Evolutionary conservation across 176 grass and related monocot species (phyloP).

Genomic region (Paspalum vaginatum): DNA sequence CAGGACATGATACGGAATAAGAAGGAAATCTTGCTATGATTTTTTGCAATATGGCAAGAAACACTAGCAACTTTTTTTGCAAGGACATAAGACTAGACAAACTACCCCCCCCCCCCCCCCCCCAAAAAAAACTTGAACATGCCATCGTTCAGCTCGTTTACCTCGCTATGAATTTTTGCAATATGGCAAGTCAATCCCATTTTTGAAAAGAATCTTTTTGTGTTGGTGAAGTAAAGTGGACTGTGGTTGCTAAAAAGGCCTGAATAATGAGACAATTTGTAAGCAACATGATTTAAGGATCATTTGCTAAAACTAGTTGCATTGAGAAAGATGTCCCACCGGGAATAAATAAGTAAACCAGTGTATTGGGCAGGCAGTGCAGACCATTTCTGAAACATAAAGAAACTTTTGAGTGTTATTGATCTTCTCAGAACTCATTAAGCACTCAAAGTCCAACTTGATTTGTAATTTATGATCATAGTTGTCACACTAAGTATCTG

Average conservation of each 20-base stretch:
- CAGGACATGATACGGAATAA: background rate
- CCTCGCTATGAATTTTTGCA: conserved; percentile 94
- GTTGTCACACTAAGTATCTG: background rate
- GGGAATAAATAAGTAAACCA: conserved; percentile 95
- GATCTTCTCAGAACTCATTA: conserved; percentile 12
- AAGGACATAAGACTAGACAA: too few species aligned
- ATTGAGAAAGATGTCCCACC: conserved; percentile 59
- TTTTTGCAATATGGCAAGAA: too few species aligned
- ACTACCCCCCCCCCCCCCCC: too few species aligned
- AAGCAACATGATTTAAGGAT: background rate
- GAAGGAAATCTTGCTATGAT: conserved; percentile 27
- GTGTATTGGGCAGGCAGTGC: conserved; percentile 68
- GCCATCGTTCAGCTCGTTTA: conserved; percentile 31
- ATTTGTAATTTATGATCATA: background rate
- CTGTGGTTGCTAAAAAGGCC: conserved; percentile 97
- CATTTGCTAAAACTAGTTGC: background rate
- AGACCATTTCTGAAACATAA: conserved; percentile 81
- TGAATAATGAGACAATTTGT: conserved; percentile 32
- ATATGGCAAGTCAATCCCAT: conserved; percentile 96
- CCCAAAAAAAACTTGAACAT: background rate
- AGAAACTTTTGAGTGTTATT: conserved; percentile 26
- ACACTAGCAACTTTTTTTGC: too few species aligned
- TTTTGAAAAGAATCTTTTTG: conserved; percentile 80
- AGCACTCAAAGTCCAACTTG: background rate
- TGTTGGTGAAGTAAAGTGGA: conserved; percentile 86